phyloP scores from a whole-genome alignment of 352 stramenopile genomes.

The Globisporangium barbulae region DNA sequence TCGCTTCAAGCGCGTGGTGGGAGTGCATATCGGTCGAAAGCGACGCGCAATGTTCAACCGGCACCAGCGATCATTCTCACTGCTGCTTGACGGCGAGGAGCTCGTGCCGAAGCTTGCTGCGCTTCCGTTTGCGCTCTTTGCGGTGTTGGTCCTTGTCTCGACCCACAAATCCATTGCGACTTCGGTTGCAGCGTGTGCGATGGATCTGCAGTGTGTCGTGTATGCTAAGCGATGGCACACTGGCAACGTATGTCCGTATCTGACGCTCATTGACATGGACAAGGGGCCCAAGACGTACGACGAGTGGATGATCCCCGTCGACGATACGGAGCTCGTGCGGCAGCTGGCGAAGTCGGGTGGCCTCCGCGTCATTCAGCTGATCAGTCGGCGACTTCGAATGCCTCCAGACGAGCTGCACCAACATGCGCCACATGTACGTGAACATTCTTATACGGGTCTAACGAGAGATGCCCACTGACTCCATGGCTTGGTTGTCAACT shows the following conservation, averaged over 20 bases:
- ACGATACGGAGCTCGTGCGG: conserved; percentile 23
- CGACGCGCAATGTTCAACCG: background rate
- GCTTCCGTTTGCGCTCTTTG: conserved; percentile 17
- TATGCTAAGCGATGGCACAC: conserved; percentile 18
- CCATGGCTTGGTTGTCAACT: background rate
- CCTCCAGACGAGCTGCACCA: conserved; percentile 27
- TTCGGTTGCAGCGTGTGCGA: conserved; percentile 13
- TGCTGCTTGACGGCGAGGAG: background rate
- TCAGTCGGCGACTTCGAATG: conserved; percentile 22
- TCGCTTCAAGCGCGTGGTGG: conserved; percentile 27
- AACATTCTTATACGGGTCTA: too few species aligned
- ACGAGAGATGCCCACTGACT: too few species aligned
- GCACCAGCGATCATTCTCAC: too few species aligned
- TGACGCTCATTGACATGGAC: conserved; percentile 27
- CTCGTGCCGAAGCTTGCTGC: background rate
- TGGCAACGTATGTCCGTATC: conserved; percentile 23
- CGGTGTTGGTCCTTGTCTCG: conserved; percentile 1
- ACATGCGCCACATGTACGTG: conserved; percentile 37
- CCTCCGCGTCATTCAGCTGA: conserved; percentile 30
- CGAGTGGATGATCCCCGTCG: conserved; percentile 30
- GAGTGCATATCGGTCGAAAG: conserved; percentile 16
- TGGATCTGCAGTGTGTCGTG: conserved; percentile 25
- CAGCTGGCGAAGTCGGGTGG: conserved; percentile 21
- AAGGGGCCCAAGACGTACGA: conserved; percentile 25
- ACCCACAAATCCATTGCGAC: conserved; percentile 10